phyloP scores from a whole-genome alignment of 2,329 filamentous ascomycete species.

The Sporothrix phasma region DNA sequence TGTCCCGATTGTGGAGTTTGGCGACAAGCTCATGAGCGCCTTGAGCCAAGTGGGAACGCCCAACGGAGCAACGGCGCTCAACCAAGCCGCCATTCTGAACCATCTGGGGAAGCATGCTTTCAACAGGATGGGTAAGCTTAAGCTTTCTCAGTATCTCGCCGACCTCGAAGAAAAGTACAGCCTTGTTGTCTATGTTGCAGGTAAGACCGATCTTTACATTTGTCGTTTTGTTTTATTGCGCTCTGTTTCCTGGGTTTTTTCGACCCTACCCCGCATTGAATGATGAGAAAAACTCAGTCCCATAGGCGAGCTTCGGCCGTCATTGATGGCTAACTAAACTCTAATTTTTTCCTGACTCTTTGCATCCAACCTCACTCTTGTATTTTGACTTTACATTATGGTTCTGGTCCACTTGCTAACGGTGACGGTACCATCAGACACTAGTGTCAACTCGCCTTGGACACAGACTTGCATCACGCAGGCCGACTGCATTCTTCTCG shows the following conservation, averaged over 20 bases:
- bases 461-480: slow-evolving; percentile 96
- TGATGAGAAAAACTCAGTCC: slow-evolving; percentile 44
- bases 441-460: slow-evolving; percentile 94
- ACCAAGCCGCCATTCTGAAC: slow-evolving; percentile 87
- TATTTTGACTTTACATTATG: not conserved
- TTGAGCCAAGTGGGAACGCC: slow-evolving; percentile 79
- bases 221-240: not conserved
- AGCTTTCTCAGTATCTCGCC: slow-evolving; percentile 88
- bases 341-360: slow-evolving; percentile 58
- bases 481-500: slow-evolving; percentile 88
- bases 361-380: not conserved
- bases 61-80: slow-evolving; percentile 83
- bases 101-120: slow-evolving; percentile 95
- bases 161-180: slow-evolving; percentile 97
- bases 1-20: slow-evolving; percentile 91
- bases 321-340: slow-evolving; percentile 49
- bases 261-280: slow-evolving; percentile 22
- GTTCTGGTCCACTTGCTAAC: not conserved
- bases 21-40: slow-evolving; percentile 77
- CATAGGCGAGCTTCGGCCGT: slow-evolving; percentile 38
- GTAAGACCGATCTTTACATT: slow-evolving; percentile 33
- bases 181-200: slow-evolving; percentile 85
- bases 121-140: slow-evolving; percentile 93
- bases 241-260: not conserved
- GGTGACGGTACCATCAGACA: slow-evolving; percentile 47